Conservation (phyloP, 108 stramenopile species). For the Cylindrotheca fusiformis region DNA sequence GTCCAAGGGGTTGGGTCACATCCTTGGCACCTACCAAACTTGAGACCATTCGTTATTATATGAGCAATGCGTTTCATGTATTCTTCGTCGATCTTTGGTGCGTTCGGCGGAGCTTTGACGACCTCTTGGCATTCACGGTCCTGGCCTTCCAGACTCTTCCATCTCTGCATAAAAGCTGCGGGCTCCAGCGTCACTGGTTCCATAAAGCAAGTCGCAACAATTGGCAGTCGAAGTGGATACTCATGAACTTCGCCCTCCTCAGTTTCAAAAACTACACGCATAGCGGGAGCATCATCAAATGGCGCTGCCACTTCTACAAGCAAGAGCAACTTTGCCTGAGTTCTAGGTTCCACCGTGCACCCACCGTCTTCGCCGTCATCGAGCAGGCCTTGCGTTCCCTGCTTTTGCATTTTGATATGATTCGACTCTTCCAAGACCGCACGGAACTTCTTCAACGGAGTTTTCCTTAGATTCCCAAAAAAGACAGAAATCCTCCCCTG, state of each 20-base stretch:
- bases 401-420: slow-evolving; percentile 84
- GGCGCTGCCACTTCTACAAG: slow-evolving; percentile 85
- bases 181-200: slow-evolving; percentile 85
- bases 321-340: slow-evolving; percentile 82
- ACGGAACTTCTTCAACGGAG: slow-evolving; percentile 68
- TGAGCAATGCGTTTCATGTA: slow-evolving; percentile 82
- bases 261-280: slow-evolving; percentile 83
- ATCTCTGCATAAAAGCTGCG: slow-evolving; percentile 86
- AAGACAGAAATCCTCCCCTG: slow-evolving; percentile 91
- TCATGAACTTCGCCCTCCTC: slow-evolving; percentile 78
- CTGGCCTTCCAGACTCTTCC: slow-evolving; percentile 88
- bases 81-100: slow-evolving; percentile 74
- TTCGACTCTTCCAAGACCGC: slow-evolving; percentile 71
- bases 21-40: slow-evolving; percentile 81
- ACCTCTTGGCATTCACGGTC: slow-evolving; percentile 92
- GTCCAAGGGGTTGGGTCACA: slow-evolving; percentile 90
- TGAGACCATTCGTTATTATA: slow-evolving; percentile 83
- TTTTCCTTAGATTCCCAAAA: slow-evolving; percentile 80
- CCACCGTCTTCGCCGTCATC: slow-evolving; percentile 74
- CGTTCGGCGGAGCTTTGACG: slow-evolving; percentile 78
- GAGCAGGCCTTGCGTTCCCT: slow-evolving; percentile 78
- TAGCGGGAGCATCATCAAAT: slow-evolving; percentile 88
- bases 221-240: slow-evolving; percentile 85
- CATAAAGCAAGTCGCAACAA: slow-evolving; percentile 92
- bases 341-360: slow-evolving; percentile 81